Percentiles rank a stretch among this genome's conserved stretches.
These are phyloP conservation scores for Apiospora kogelbergensis DNA, from an alignment of 2,329 filamentous ascomycete species.

Conservation along the genomic window DNA sequence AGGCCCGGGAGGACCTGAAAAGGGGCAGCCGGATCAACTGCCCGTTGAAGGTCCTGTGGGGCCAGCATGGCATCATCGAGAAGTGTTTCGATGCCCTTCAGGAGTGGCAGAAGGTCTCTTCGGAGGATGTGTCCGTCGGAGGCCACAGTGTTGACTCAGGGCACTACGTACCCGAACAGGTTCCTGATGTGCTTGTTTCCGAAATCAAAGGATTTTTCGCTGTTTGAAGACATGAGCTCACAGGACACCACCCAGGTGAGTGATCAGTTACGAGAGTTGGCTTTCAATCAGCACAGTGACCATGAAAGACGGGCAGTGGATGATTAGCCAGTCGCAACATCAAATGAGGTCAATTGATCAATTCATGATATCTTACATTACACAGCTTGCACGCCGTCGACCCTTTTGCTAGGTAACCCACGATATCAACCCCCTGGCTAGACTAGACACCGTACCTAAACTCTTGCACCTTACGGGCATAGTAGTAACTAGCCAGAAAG, in stretches of 20 bases:
- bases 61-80: constrained; percentile 47
- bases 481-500: constrained; percentile 39
- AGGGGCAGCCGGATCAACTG: constrained; percentile 42
- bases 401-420: too few relatives aligned
- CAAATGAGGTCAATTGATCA: neutral
- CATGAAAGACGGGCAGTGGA: neutral
- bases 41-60: constrained; percentile 52
- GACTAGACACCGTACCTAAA: constrained; percentile 38
- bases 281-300: neutral
- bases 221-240: neutral
- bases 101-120: constrained; percentile 51
- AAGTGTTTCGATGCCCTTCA: constrained; percentile 46
- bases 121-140: constrained; percentile 32
- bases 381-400: too few relatives aligned
- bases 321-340: neutral
- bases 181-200: constrained; percentile 34
- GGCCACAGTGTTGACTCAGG: constrained; percentile 46
- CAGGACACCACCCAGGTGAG: too few relatives aligned
- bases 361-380: constrained; percentile 1
- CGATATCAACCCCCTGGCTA: neutral
- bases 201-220: neutral
- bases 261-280: neutral
- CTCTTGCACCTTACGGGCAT: constrained; percentile 41
- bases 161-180: constrained; percentile 53
- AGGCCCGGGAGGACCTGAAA: constrained; percentile 44